Evolutionary conservation across 2,329 filamentous ascomycete genomes (phyloP), one percentile per base, ranked within the genome.

Genomic region (Paecilomyces variotii): DNA sequence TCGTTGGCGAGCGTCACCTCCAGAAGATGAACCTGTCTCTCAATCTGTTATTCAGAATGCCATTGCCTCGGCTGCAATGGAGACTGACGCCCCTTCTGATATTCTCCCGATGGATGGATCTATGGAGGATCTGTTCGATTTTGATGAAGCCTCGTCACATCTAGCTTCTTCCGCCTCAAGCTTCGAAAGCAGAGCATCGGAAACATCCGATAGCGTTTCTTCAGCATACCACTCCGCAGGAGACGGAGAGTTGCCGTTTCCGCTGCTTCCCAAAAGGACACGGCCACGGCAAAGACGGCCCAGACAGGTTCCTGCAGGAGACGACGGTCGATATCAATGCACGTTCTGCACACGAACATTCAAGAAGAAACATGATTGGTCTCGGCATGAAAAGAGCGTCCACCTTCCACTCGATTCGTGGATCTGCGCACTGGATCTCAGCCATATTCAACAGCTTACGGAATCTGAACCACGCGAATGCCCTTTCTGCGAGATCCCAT

Each of bases 271-370:
- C 2, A 63, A 53, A 28, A 59, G 56, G 28, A 50, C 56, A 12
- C 54, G 58, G 24, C 56, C 55, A 49, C 56, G 54, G 34, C 60
- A 45, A 19, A 62, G 54, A 55, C 39, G n/a, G 19, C 4, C 4
- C 39, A 57, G 60, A 35, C 55, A 50, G 19, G 35, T 9, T 5
- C 39, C 14, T 14, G 14, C 57, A 19, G 55, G 56, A 49, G 58
- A 61, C 4, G 59, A 63, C 4, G 6, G 56, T 35, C 62, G 63
- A 53, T 74, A 70, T 39, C 78, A 81, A 58, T 81, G 79, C 64
- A 81, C 79, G 0, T 81, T 81, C 62, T 81, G 79, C 60, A 72
- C 70, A 3, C 74, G 77, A 54, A 75, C 74, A 0, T 81, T 81
- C 67, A 74, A 73, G 50, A 78, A 76, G 49, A 80, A 80, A 59